These are phyloP conservation scores for Acacia melanoxylon DNA, from an alignment of 306 rosid species.

Conservation along the genomic window DNA sequence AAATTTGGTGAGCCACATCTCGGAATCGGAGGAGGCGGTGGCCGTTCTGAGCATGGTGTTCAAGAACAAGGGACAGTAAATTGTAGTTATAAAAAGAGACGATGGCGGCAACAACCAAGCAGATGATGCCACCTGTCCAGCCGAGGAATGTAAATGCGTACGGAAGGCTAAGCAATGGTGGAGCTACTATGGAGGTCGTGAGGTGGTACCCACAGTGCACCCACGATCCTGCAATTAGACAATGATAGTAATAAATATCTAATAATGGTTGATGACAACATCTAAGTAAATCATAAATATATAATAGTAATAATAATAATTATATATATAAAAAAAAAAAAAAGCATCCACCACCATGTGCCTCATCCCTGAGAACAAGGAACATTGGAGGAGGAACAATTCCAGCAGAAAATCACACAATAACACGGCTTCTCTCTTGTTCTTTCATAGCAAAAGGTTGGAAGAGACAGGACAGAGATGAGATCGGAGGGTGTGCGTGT, in stretches of 20 bases:
- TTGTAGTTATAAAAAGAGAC: conserved; percentile 88
- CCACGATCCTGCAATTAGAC: conserved; percentile 63
- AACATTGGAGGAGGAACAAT: background rate
- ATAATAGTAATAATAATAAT: background rate
- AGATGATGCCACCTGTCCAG: conserved; percentile 67
- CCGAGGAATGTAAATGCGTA: conserved; percentile 76
- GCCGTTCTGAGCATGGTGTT: conserved; percentile 71
- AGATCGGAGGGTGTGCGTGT: background rate
- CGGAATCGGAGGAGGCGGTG: conserved; percentile 81
- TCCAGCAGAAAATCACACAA: background rate
- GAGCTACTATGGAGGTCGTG: conserved; percentile 86
- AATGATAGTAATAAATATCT: background rate
- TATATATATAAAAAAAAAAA: too few relatives aligned
- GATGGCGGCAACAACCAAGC: conserved; percentile 58
- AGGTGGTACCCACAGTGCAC: conserved; percentile 83
- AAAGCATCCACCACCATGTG: background rate
- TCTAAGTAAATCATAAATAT: background rate
- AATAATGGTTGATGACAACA: background rate
- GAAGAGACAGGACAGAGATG: background rate
- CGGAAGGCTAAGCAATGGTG: conserved; percentile 76
- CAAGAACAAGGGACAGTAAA: conserved; percentile 71
- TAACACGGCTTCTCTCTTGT: background rate
- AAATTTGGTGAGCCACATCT: conserved; percentile 73
- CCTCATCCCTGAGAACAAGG: background rate
- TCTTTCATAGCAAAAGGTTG: background rate